Percentiles rank a stretch among this genome's conserved stretches.
Conservation (phyloP, 768 basidiomycete genomes). For the Mycena epipterygia region DNA sequence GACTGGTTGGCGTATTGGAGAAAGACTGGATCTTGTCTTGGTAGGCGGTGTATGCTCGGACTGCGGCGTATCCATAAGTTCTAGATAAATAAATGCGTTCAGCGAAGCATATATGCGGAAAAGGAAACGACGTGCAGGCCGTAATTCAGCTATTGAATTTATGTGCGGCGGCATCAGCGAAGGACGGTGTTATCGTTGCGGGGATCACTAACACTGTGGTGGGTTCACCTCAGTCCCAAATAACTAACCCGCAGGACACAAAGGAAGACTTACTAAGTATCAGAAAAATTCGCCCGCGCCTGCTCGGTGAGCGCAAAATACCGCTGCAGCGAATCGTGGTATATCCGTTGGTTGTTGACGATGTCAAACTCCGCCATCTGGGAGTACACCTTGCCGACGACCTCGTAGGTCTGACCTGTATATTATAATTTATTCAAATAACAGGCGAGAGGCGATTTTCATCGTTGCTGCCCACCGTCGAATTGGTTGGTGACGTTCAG, state of each 20-base stretch:
- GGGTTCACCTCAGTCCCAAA: too few relatives aligned
- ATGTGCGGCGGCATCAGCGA: too few relatives aligned
- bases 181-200: too few relatives aligned
- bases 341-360: neutral
- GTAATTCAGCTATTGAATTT: constrained; percentile 3
- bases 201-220: neutral
- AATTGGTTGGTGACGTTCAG: neutral
- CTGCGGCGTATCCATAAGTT: too few relatives aligned
- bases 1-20: constrained; percentile 22
- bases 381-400: neutral
- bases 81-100: neutral
- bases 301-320: neutral
- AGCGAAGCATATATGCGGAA: neutral
- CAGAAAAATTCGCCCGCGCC: neutral
- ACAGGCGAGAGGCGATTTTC: too few relatives aligned
- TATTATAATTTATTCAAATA: neutral
- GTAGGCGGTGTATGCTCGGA: too few relatives aligned
- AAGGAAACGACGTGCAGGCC: neutral
- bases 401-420: constrained; percentile 10
- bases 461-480: too few relatives aligned
- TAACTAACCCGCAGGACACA: too few relatives aligned
- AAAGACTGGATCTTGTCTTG: neutral
- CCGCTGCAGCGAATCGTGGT: constrained; percentile 2
- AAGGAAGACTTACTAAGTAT: neutral
- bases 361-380: constrained; percentile 22